Conservation (phyloP, 2,329 filamentous ascomycete species). For the Coniosporium tulheliwenetii region DNA sequence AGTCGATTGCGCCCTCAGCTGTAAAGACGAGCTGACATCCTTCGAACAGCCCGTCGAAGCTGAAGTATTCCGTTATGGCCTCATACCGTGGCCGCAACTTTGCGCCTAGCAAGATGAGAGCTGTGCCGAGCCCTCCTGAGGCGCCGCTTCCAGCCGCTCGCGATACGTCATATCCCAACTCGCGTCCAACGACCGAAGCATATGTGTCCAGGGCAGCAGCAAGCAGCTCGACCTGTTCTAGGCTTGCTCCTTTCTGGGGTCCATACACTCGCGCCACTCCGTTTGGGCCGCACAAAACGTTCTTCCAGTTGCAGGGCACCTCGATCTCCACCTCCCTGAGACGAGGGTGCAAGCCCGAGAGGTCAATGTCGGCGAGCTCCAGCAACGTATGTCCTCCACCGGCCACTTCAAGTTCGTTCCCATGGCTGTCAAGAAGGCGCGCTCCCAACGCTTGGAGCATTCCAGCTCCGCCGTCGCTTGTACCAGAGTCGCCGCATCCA, state of each 20-base stretch:
- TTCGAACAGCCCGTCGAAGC: slow-evolving; percentile 29
- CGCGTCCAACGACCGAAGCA: slow-evolving; percentile 18
- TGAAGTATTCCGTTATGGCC: slow-evolving; percentile 35
- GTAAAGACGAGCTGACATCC: slow-evolving; percentile 36
- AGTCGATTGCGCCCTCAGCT: slow-evolving; percentile 36
- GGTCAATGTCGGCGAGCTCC: slow-evolving; percentile 22
- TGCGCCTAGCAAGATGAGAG: slow-evolving; percentile 32
- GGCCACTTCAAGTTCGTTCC: slow-evolving; percentile 20
- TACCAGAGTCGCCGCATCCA: slow-evolving; percentile 39
- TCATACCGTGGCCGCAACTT: slow-evolving; percentile 31
- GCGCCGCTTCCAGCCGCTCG: slow-evolving; percentile 31
- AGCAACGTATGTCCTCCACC: slow-evolving; percentile 25
- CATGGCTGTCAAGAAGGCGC: slow-evolving; percentile 23
- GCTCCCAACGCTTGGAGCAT: slow-evolving; percentile 39
- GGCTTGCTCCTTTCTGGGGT: slow-evolving; percentile 34
- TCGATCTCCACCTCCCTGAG: slow-evolving; percentile 26
- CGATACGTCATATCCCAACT: slow-evolving; percentile 21
- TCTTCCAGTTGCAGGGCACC: slow-evolving; percentile 36
- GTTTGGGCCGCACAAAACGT: slow-evolving; percentile 31
- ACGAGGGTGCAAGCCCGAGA: slow-evolving; percentile 22
- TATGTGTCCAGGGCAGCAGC: slow-evolving; percentile 26
- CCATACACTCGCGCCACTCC: slow-evolving; percentile 36
- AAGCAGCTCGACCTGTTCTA: slow-evolving; percentile 26
- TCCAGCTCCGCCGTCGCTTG: slow-evolving; percentile 36
- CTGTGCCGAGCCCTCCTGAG: slow-evolving; percentile 36